These are phyloP conservation scores for Backusella westeae DNA, from an alignment of 192 early-diverging fungal genomes.

Conservation along the genomic window DNA sequence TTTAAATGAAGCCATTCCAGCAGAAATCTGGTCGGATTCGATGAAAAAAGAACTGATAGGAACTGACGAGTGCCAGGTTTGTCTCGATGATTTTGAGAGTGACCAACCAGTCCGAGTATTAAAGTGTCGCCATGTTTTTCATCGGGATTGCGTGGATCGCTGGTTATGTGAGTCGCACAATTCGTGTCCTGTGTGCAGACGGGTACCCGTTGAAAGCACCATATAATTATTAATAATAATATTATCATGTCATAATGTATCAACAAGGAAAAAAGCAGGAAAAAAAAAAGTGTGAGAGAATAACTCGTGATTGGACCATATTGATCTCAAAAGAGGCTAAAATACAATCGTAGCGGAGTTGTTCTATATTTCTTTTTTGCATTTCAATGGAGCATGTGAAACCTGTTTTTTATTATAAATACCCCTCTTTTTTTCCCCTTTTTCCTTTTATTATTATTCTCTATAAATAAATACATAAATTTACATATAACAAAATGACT, in stretches of 20 bases:
- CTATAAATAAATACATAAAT: neutral
- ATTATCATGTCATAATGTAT: neutral
- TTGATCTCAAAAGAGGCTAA: neutral
- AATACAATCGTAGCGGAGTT: neutral
- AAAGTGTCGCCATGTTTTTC: constrained; percentile 54
- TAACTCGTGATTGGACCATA: neutral
- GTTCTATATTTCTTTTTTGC: neutral
- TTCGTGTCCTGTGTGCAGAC: constrained; percentile 54
- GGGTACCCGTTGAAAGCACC: constrained; percentile 33
- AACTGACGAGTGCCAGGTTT: constrained; percentile 44
- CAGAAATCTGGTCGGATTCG: constrained; percentile 4
- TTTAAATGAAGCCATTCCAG: constrained; percentile 16
- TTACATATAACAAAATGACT: neutral
- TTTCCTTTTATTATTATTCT: neutral
- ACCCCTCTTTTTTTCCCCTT: neutral
- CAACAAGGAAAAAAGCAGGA: neutral
- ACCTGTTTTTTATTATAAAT: constrained; percentile 2
- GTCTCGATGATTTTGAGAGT: constrained; percentile 46
- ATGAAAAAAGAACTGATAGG: constrained; percentile 5
- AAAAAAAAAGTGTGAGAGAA: constrained; percentile 8
- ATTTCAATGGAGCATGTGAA: neutral
- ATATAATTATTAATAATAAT: neutral
- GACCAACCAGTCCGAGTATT: constrained; percentile 44
- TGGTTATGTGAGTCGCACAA: constrained; percentile 50
- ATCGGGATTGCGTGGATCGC: constrained; percentile 50